Base-by-base conservation (phyloP, 2,329 filamentous ascomycete genomes). In the Magnaporthiopsis rhizophila region DNA sequence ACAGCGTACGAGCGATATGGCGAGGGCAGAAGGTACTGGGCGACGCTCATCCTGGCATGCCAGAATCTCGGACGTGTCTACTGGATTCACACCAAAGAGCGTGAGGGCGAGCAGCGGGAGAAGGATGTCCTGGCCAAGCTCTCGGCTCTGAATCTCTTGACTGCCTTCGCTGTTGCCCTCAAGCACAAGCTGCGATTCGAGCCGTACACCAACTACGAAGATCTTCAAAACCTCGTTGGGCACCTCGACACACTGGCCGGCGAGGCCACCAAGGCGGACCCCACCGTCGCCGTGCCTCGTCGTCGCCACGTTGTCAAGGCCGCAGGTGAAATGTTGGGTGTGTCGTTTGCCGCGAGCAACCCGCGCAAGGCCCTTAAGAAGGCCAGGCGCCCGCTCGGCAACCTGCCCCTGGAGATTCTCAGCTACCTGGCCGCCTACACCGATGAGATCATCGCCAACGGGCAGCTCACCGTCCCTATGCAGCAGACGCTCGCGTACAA, bases 141-240 rank as follows among this genome's bases (percentile, higher is more conserved):
- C 65, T 75, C 86, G 1, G 86, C 85, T 1, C 80, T 91, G 68
- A 91, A 91, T 69, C 80, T 91, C 18, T 80, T 91, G 68, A 81
- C 89, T 30, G 87, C 87, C 8, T 91, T 89, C 69, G 82, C 87
- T 21, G 81, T 88, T 32, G 78, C 89, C 0, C 78, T 91, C 61
- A 91, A 91, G 75, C 89, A 91, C 76, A 86, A 85, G 70, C 83
- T 92, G 36, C 87, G 89, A 34, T 90, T 89, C 72, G 89, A 91
- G 73, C 88, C 89, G 1, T 88, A 88, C 68, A 83, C 86, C 28
- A 83, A 86, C 65, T 91, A 91, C 72, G 82, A 86, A 1, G 89
- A 91, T 71, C 80, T 91, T 6, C 76, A 80, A 26, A 80, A 82
- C 15, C 79, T 90, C 5, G 80, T 90, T 12, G 79, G 80, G 38